These are phyloP conservation scores for Ogataea corticis DNA, from an alignment of 805 yeast species.

Conservation along the genomic window DNA sequence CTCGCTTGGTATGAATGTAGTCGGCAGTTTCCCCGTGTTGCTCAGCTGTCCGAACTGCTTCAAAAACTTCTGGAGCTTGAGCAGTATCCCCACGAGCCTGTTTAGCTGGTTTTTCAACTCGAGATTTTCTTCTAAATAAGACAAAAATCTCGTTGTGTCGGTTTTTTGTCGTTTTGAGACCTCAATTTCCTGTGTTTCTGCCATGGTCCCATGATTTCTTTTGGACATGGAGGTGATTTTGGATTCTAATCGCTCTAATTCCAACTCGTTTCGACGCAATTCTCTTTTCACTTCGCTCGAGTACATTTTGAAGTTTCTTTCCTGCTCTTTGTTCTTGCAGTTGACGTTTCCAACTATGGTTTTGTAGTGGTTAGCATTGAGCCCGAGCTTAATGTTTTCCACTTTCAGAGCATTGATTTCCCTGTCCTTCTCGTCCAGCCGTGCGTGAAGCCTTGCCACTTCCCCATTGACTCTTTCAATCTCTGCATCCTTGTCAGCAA, in stretches of 20 bases:
- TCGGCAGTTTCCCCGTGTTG: conserved; percentile 9
- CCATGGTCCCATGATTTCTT: conserved; percentile 4
- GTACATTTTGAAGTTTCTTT: conserved; percentile 19
- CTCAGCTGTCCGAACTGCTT: conserved; percentile 14
- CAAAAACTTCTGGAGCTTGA: conserved; percentile 14
- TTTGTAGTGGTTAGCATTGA: conserved; percentile 14
- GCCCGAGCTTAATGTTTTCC: conserved; percentile 19
- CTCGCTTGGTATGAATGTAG: conserved; percentile 19
- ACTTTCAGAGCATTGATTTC: conserved; percentile 20
- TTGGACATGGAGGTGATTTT: conserved; percentile 10
- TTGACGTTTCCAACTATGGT: conserved; percentile 14
- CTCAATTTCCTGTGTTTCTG: background rate
- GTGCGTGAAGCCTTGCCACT: conserved; percentile 5
- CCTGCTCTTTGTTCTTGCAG: conserved; percentile 19
- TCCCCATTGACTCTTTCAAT: conserved; percentile 15
- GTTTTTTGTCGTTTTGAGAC: conserved; percentile 6
- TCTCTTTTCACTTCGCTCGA: conserved; percentile 24
- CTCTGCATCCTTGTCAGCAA: conserved; percentile 17
- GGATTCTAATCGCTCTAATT: conserved; percentile 17
- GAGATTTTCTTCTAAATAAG: conserved; percentile 16
- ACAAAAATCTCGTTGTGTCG: conserved; percentile 14
- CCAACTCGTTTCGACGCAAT: conserved; percentile 19
- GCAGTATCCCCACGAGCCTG: conserved; percentile 12
- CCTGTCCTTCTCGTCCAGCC: conserved; percentile 19
- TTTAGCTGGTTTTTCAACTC: conserved; percentile 14